Evolutionary conservation across 2,329 filamentous ascomycete species (phyloP).

Genomic region (Metarhizium robertsii): DNA sequence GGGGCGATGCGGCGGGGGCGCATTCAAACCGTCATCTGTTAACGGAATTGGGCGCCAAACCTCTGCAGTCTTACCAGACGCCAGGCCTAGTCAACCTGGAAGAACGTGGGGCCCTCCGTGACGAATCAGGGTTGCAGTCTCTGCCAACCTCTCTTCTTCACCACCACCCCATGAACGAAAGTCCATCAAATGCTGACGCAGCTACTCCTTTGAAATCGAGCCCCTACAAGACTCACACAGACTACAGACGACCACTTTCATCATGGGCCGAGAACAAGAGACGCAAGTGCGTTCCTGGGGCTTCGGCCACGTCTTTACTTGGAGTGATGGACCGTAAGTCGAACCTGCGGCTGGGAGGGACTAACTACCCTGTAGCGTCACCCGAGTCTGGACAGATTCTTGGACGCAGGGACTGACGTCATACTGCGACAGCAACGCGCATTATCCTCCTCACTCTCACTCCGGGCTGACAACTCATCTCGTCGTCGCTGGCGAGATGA

Average conservation of each 20-base stretch:
- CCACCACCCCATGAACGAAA: background rate
- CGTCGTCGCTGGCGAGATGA: slow-evolving; percentile 55
- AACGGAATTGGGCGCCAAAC: background rate
- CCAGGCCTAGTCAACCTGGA: too few relatives aligned
- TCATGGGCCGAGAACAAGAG: slow-evolving; percentile 32
- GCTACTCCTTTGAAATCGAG: background rate
- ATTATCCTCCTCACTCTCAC: slow-evolving; percentile 63
- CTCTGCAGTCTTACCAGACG: background rate
- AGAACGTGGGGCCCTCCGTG: background rate
- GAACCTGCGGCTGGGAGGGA: background rate
- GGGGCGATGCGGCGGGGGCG: background rate
- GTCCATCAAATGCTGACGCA: background rate
- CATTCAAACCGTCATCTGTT: background rate
- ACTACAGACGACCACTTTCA: background rate
- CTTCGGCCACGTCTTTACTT: slow-evolving; percentile 60
- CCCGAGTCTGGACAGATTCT: background rate
- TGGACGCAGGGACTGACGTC: background rate
- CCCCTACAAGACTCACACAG: background rate
- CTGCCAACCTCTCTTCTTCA: background rate
- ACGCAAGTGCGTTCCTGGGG: slow-evolving; percentile 59
- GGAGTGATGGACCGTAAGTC: slow-evolving; percentile 60
- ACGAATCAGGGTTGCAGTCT: background rate
- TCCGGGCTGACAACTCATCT: slow-evolving; percentile 58
- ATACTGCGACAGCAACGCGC: slow-evolving; percentile 41
- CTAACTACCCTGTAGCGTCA: background rate